Conservation (phyloP, 2,329 filamentous ascomycete genomes). For the Graphilbum ipis-grandicollis region DNA sequence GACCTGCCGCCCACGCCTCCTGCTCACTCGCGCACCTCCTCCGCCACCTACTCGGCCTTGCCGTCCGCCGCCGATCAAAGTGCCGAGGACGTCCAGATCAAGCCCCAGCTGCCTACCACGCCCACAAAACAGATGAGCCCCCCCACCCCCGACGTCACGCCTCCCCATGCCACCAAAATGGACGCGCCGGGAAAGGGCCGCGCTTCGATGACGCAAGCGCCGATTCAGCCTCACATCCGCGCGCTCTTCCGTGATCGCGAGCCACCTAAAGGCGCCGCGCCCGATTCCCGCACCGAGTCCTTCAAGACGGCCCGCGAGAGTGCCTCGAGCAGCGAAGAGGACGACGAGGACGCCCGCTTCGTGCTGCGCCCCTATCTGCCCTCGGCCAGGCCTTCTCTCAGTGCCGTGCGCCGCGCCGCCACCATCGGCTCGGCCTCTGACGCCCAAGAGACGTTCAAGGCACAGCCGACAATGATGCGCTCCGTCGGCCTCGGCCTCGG, state of each 20-base stretch:
- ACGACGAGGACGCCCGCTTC: slow-evolving; percentile 34
- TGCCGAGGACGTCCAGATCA: slow-evolving; percentile 19
- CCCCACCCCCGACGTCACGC: slow-evolving; percentile 61
- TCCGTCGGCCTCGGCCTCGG: slow-evolving; percentile 25
- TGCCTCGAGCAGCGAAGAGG: slow-evolving; percentile 39
- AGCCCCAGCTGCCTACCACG: slow-evolving; percentile 29
- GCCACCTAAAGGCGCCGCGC: slow-evolving; percentile 30
- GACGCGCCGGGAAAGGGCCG: slow-evolving; percentile 8
- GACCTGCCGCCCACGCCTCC: slow-evolving; percentile 46
- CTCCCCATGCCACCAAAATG: slow-evolving; percentile 29
- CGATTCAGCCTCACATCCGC: slow-evolving; percentile 21
- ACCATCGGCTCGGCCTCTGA: slow-evolving; percentile 11
- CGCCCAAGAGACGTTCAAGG: slow-evolving; percentile 2
- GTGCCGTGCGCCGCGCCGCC: slow-evolving; percentile 44
- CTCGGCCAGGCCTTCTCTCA: slow-evolving; percentile 36
- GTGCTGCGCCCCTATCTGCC: slow-evolving; percentile 20
- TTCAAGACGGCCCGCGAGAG: slow-evolving; percentile 56
- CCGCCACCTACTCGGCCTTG: slow-evolving; percentile 27
- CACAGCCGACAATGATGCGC: slow-evolving; percentile 13
- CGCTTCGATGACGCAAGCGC: slow-evolving; percentile 14
- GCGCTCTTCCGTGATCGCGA: slow-evolving; percentile 29
- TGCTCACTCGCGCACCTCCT: slow-evolving; percentile 39
- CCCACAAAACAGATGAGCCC: slow-evolving; percentile 49
- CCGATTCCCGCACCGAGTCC: slow-evolving; percentile 48
- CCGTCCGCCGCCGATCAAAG: slow-evolving; percentile 20